phyloP scores from a whole-genome alignment of 176 grass and related monocot genomes.

The Eleusine coracana region DNA sequence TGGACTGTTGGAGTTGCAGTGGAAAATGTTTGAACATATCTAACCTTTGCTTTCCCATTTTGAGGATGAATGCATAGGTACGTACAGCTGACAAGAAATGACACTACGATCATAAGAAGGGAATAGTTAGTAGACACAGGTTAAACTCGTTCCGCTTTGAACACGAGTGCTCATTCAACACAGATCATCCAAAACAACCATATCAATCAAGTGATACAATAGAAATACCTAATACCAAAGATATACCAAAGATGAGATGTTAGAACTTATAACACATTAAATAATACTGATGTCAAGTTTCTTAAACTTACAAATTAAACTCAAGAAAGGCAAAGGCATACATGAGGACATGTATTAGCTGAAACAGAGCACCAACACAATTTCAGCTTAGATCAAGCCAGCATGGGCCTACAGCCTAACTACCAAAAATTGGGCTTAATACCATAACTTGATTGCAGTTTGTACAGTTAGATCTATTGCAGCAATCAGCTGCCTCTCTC shows the following conservation, averaged over 20 bases:
- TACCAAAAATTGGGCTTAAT: not conserved
- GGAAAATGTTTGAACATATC: not conserved
- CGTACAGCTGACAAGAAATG: not conserved
- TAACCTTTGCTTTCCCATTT: not conserved
- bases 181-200: not conserved
- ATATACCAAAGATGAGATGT: not conserved
- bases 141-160: conserved; percentile 12
- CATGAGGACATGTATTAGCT: not conserved
- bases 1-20: not conserved
- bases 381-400: not conserved
- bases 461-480: not conserved
- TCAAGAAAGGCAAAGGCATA: conserved; percentile 1
- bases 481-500: not conserved
- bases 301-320: not conserved
- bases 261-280: not conserved
- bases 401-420: not conserved
- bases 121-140: not conserved
- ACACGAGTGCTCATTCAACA: not conserved
- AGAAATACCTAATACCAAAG: not conserved
- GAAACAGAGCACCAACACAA: not conserved
- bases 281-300: not conserved
- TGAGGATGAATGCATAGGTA: not conserved
- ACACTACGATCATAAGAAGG: not conserved
- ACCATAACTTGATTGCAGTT: conserved; percentile 4
- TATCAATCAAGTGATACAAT: not conserved